Conservation (phyloP, 2,329 filamentous ascomycete species). For the Verticillium nonalfalfae region DNA sequence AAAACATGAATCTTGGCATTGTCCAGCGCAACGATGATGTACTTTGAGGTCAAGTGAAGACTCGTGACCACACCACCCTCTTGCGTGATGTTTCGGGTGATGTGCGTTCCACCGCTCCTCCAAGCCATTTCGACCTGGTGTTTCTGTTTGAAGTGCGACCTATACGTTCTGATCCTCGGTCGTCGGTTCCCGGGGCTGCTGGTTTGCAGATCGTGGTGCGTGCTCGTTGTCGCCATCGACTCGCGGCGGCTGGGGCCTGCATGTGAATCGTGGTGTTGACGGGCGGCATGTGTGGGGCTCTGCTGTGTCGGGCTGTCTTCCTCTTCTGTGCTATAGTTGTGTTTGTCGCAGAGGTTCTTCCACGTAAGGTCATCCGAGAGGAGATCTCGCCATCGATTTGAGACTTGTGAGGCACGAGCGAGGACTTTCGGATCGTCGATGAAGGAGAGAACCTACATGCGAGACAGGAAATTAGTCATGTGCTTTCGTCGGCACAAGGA, state of each 20-base stretch:
- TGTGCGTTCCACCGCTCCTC: constrained; percentile 83
- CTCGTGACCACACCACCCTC: constrained; percentile 97
- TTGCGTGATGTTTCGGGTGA: constrained; percentile 83
- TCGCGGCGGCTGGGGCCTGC: constrained; percentile 30
- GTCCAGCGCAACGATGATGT: constrained; percentile 95
- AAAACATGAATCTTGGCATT: constrained; percentile 99
- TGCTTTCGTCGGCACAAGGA: background rate
- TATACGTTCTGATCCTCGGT: constrained; percentile 74
- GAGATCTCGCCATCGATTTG: constrained; percentile 85
- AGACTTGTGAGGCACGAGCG: constrained; percentile 92
- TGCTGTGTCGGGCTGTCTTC: constrained; percentile 26
- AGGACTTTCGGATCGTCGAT: constrained; percentile 95
- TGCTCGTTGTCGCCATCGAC: background rate
- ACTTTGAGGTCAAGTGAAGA: constrained; percentile 86
- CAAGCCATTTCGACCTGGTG: constrained; percentile 97
- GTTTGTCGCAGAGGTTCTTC: constrained; percentile 95
- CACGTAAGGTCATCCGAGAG: constrained; percentile 96
- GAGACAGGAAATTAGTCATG: background rate
- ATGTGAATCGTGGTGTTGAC: background rate
- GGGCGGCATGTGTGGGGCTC: background rate
- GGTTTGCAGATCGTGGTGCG: background rate
- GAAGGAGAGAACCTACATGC: constrained; percentile 76
- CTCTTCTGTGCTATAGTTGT: constrained; percentile 56
- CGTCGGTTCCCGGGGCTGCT: constrained; percentile 36
- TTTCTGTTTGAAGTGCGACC: constrained; percentile 94